Base-by-base conservation (phyloP, 306 rosid genomes). In the Luffa acutangula region DNA sequence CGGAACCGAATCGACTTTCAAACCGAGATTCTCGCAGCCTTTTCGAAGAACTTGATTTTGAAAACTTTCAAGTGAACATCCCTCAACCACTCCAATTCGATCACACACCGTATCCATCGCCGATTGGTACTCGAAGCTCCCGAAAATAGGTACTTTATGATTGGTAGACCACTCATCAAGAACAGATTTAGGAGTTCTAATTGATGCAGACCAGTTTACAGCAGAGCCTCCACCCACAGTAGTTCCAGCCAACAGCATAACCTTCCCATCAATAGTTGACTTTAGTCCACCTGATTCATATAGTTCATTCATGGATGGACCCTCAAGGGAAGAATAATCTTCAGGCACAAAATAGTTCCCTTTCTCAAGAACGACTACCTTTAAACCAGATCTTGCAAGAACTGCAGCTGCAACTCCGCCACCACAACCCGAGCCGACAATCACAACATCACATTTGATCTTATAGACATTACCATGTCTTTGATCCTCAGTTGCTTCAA, bases 331-430 rank as follows among this genome's bases (percentile, higher is more conserved):
- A 75, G 99, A 92, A 84, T 90, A 95, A 82, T 95, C 97, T n/a
- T 84, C 39, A 2, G 97, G 52, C 51, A 87, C 91, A 83, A 92
- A 95, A 20, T 95, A 92, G 79, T 91, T 90, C 60, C 99, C 99
- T 83, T 91, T 93, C 86, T 95, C 99, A 31, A 95, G 83, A 74
- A 95, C 78, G 0, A 93, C 43, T 52, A 95, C 98, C 84, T 95
- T 95, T 31, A 82, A 85, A 74, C 99, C 99, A 0, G 97, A 85
- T 42, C 87, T 83, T 72, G 97, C 97, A 56, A 95, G 94, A 78
- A 91, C 84, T 41, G 97, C 97, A 18, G 99, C 99, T 36, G 99
- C 99, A 81, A 95, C 97, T 75, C 99, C 97, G 62, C 99, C 99
- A 0, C 99, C 97, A 5, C 97, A 87, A 66, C 98, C 99, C 6